Evolutionary conservation across 1,284 basidiomycete genomes (phyloP).

Genomic region (Cryptococcus wingfieldii): DNA sequence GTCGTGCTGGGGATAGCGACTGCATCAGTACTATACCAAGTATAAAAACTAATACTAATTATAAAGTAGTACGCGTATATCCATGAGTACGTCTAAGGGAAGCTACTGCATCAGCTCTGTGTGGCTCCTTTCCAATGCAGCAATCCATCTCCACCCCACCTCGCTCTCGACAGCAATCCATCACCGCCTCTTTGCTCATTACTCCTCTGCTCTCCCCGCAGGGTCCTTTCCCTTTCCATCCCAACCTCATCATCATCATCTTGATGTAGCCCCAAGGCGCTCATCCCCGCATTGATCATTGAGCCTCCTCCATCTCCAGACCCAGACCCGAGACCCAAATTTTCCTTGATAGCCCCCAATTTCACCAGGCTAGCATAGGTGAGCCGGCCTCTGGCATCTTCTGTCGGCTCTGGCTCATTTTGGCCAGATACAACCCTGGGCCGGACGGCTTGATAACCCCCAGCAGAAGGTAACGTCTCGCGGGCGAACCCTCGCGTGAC

Average conservation of each 20-base stretch:
- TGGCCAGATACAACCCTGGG: not conserved
- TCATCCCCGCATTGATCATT: not conserved
- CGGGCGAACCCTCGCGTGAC: conserved; percentile 11
- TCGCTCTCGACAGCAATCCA: conserved; percentile 15
- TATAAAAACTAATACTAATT: too few relatives aligned
- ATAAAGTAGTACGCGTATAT: too few relatives aligned
- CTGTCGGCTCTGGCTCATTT: not conserved
- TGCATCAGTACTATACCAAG: too few relatives aligned
- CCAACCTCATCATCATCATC: conserved; percentile 5
- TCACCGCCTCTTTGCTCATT: conserved; percentile 3
- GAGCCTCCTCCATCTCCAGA: not conserved
- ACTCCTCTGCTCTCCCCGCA: not conserved
- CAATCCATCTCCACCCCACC: conserved; percentile 18
- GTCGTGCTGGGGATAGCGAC: too few relatives aligned
- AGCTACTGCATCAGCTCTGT: not conserved
- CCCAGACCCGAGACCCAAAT: not conserved
- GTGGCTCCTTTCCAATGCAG: conserved; percentile 15
- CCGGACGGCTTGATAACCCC: not conserved
- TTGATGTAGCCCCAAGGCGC: conserved; percentile 9
- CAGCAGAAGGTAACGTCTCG: not conserved
- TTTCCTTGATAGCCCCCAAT: conserved; percentile 12
- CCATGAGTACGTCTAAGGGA: too few relatives aligned
- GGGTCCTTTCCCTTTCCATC: conserved; percentile 4
- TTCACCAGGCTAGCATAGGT: conserved; percentile 17
- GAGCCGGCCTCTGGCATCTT: not conserved